Evolutionary conservation across 164 flowering plant species (phyloP).

Genomic region (Platanus orientalis): DNA sequence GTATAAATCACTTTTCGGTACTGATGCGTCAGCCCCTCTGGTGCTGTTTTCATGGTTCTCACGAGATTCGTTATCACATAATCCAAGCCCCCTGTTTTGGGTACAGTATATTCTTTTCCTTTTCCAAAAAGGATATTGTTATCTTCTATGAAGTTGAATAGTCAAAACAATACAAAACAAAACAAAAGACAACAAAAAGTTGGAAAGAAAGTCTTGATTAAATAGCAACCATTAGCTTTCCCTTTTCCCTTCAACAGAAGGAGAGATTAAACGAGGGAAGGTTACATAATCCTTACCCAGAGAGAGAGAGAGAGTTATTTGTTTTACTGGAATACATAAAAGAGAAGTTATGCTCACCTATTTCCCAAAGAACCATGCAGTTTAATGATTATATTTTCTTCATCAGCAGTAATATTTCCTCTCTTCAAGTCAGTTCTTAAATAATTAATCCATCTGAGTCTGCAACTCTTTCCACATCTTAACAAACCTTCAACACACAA

Average conservation of each 20-base stretch:
- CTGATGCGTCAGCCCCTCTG: too few species aligned
- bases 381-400: slow-evolving; percentile 66
- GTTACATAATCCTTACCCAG: too few species aligned
- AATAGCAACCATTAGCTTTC: background rate
- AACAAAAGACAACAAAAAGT: background rate
- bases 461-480: slow-evolving; percentile 94
- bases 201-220: background rate
- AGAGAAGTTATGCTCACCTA: slow-evolving; percentile 29
- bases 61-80: too few species aligned
- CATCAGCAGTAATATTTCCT: slow-evolving; percentile 66
- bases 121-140: too few species aligned
- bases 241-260: too few species aligned
- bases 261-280: too few species aligned
- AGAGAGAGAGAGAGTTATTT: slow-evolving; percentile 8
- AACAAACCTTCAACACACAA: slow-evolving; percentile 46
- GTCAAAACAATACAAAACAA: too few species aligned
- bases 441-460: slow-evolving; percentile 90
- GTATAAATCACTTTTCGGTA: too few species aligned
- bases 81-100: too few species aligned
- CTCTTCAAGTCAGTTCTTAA: slow-evolving; percentile 75
- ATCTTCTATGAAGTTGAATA: too few species aligned
- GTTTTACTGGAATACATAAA: background rate
- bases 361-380: slow-evolving; percentile 67
- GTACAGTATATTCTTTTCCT: too few species aligned
- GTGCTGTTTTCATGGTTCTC: too few species aligned